phyloP scores from a whole-genome alignment of 1,284 basidiomycete genomes.

The Chondrostereum purpureum region DNA sequence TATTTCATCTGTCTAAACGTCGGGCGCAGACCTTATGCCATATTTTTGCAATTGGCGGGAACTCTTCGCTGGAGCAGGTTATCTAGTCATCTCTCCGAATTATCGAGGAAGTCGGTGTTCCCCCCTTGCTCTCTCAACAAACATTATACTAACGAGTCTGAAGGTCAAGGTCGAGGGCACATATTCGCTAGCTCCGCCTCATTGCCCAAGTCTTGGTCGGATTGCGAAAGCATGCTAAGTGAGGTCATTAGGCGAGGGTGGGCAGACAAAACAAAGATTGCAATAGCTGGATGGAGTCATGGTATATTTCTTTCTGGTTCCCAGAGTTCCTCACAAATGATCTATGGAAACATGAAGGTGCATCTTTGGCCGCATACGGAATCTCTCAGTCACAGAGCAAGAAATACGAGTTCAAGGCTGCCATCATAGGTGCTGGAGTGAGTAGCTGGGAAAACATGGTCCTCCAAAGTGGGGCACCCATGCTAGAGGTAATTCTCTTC shows the following conservation, averaged over 20 bases:
- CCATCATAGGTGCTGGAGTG: slow-evolving; percentile 25
- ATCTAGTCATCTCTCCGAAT: slow-evolving; percentile 26
- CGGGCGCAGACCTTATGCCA: slow-evolving; percentile 28
- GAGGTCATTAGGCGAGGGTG: slow-evolving; percentile 22
- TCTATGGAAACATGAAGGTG: slow-evolving; percentile 15
- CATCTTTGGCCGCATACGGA: slow-evolving; percentile 27
- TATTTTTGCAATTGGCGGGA: slow-evolving; percentile 30
- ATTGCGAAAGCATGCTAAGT: slow-evolving; percentile 28
- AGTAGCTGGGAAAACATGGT: slow-evolving; percentile 29
- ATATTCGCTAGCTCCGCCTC: slow-evolving; percentile 21
- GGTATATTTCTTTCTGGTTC: slow-evolving; percentile 13
- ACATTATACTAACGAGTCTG: too few relatives aligned
- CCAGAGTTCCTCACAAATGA: not conserved
- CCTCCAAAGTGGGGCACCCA: slow-evolving; percentile 24
- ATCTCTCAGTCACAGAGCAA: slow-evolving; percentile 24
- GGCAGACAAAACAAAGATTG: slow-evolving; percentile 22
- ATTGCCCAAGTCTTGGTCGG: slow-evolving; percentile 22
- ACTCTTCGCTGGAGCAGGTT: slow-evolving; percentile 23
- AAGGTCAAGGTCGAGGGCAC: slow-evolving; percentile 26
- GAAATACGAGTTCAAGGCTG: slow-evolving; percentile 21
- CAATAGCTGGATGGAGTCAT: slow-evolving; percentile 28
- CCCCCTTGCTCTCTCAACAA: not conserved
- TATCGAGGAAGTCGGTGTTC: slow-evolving; percentile 24
- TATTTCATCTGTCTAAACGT: too few relatives aligned
- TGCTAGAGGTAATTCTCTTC: slow-evolving; percentile 21